These are phyloP conservation scores for Oryza longistaminata DNA, from an alignment of 176 grass and related monocot species.

Conservation along the genomic window DNA sequence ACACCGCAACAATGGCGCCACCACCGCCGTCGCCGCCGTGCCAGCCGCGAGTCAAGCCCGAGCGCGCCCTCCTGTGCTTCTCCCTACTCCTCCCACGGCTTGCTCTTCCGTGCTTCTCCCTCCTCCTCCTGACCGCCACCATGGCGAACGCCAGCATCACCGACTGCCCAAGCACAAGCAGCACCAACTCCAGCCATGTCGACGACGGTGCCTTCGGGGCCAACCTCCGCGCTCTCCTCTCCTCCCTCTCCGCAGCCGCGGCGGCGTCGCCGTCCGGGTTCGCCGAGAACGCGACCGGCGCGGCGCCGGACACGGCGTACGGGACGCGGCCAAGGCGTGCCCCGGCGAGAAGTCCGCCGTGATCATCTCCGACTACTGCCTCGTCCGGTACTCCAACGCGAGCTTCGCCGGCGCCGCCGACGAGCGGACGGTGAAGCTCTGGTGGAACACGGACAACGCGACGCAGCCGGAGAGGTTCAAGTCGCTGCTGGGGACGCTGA, in stretches of 20 bases:
- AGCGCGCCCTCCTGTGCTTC: not conserved
- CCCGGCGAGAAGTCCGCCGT: not conserved
- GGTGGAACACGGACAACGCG: not conserved
- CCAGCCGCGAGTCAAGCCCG: not conserved
- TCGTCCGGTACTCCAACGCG: slow-evolving; percentile 39
- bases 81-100: not conserved
- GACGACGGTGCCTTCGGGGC: slow-evolving; percentile 42
- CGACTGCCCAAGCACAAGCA: slow-evolving; percentile 6
- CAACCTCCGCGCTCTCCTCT: slow-evolving; percentile 48
- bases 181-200: slow-evolving; percentile 40
- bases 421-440: accelerated
- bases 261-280: slow-evolving; percentile 27
- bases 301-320: slow-evolving; percentile 21
- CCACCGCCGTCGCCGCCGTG: not conserved
- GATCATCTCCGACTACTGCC: slow-evolving; percentile 36
- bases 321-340: slow-evolving; percentile 9
- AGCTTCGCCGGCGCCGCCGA: slow-evolving; percentile 40
- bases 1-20: not conserved
- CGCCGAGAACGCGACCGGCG: slow-evolving; percentile 28
- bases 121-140: not conserved
- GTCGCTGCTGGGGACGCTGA: slow-evolving; percentile 1
- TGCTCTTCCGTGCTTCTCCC: not conserved
- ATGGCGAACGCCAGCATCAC: not conserved
- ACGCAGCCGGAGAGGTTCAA: slow-evolving; percentile 26
- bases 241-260: slow-evolving; percentile 29